phyloP scores from a whole-genome alignment of 805 yeast species.

The Yarrowia osloensis region DNA sequence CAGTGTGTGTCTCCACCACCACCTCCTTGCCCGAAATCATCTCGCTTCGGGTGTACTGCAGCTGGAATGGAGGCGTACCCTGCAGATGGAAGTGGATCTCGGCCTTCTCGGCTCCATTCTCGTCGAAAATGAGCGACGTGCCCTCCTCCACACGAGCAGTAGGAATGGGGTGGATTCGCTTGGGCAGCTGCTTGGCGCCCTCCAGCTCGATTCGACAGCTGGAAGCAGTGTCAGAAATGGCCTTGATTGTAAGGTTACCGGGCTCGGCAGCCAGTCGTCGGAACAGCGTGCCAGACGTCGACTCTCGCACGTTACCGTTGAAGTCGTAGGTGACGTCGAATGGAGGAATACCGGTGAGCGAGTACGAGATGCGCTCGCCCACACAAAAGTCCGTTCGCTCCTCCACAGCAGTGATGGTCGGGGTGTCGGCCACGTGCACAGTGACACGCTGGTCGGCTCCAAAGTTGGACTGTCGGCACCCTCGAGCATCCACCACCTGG shows the following conservation, averaged over 20 bases:
- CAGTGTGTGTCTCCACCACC: constrained; percentile 59
- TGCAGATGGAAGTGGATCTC: constrained; percentile 78
- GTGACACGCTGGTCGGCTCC: constrained; percentile 49
- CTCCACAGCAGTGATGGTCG: constrained; percentile 57
- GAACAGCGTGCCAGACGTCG: constrained; percentile 55
- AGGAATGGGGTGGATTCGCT: constrained; percentile 58
- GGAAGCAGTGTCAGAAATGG: constrained; percentile 72
- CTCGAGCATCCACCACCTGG: constrained; percentile 65
- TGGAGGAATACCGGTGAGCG: constrained; percentile 77
- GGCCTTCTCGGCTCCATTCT: constrained; percentile 93
- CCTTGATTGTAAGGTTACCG: constrained; percentile 68
- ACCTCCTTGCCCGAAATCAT: constrained; percentile 46
- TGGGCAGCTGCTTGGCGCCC: constrained; percentile 41
- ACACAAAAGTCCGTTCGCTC: constrained; percentile 69
- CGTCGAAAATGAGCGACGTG: constrained; percentile 70
- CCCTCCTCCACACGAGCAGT: constrained; percentile 86
- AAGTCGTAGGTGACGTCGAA: constrained; percentile 74
- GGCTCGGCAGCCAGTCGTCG: constrained; percentile 77
- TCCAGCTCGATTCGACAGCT: constrained; percentile 54
- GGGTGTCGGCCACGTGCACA: constrained; percentile 73
- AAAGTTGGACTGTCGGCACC: constrained; percentile 58
- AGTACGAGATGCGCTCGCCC: constrained; percentile 82
- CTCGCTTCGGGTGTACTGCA: constrained; percentile 78
- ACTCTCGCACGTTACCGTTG: constrained; percentile 59
- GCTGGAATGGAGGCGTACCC: constrained; percentile 88